Evolutionary conservation across 371 early-diverging fungal species (phyloP).

Genomic region (Lichtheimia corymbifera): DNA sequence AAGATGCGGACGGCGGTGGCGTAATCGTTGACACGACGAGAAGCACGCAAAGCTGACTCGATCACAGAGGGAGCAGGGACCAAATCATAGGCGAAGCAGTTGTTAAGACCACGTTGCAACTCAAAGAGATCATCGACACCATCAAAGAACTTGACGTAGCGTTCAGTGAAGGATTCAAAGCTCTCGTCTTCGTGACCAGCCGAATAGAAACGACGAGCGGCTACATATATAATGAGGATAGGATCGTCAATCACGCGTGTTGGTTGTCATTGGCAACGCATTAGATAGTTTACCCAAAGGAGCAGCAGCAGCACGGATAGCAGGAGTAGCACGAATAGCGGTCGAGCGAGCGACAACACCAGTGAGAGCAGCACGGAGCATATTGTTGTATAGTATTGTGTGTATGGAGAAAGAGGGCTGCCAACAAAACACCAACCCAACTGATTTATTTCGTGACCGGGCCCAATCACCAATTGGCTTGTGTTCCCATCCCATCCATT

Average conservation of each 20-base stretch:
- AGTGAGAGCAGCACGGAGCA: constrained; percentile 55
- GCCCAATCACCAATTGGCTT: no score
- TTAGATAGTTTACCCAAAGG: constrained; percentile 10
- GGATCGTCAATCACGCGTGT: not conserved
- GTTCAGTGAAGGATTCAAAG: constrained; percentile 78
- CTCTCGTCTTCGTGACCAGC: constrained; percentile 75
- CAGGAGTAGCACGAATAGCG: constrained; percentile 25
- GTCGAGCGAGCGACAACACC: constrained; percentile 42
- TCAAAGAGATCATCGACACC: constrained; percentile 94
- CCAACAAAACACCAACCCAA: no score
- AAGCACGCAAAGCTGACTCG: constrained; percentile 86
- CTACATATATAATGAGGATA: constrained; percentile 1
- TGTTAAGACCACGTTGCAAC: constrained; percentile 95
- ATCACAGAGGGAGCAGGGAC: constrained; percentile 89
- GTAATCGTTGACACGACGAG: constrained; percentile 91
- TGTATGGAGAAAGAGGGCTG: constrained; percentile 21
- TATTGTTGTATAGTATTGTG: constrained; percentile 46
- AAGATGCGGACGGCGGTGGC: constrained; percentile 92
- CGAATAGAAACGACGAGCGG: constrained; percentile 55
- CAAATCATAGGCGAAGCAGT: constrained; percentile 94
- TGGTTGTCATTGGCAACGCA: not conserved
- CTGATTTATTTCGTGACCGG: no score
- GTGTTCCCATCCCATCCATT: no score
- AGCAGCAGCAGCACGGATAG: constrained; percentile 25
- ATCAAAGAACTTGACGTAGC: constrained; percentile 88